Evolutionary conservation across 352 stramenopile species (phyloP), one percentile per base, ranked within the genome.

Genomic region (Globisporangium megalacanthum): DNA sequence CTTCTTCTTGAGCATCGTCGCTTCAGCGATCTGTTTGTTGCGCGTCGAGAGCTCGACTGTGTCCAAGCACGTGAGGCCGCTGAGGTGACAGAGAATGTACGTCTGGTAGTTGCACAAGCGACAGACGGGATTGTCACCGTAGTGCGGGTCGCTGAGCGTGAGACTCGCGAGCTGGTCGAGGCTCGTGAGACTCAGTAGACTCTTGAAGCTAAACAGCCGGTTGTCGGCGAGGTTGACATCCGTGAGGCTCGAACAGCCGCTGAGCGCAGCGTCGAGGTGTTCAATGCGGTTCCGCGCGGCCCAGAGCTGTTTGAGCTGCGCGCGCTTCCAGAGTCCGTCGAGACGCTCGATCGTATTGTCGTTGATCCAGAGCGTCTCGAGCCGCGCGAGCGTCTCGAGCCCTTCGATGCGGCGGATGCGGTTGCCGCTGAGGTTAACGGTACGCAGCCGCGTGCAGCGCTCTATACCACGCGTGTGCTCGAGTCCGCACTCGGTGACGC

Each of bases 1-100:
- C 58, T 88, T 93, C 73, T 97, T 97, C 69, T 97, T 97, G 58
- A 96, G 80, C 80, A 96, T 96, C 0, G 91, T 97, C 10, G 84
- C 77, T 31, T 97, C 86, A 1, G 89, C 88, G 52, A 96, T 85
- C 60, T 92, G 77, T 54, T 96, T 96, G 53, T 83, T 92, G 3
- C 87, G 73, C 8, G 79, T 53, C 14, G 74, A 86, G 3, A 97
- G 52, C 54, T 94, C 79, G 17, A 87, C 57, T 7, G 83, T 91
- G 56, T 96, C 87, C 25, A 95, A 63, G 37, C 69, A 86, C 17
- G 59, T 60, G 3, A 96, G 73, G 11, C 67, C 65, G 29, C 70
- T 70, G 15, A 97, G 68, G 53, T 97, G 90, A 48, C 86, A 97
- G 64, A 96, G 83, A 33, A 94, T 59, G 61, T 96, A 97, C 20